These are phyloP conservation scores for Drechslerella stenobrocha DNA, from an alignment of 2,329 filamentous ascomycete genomes.

Conservation along the genomic window DNA sequence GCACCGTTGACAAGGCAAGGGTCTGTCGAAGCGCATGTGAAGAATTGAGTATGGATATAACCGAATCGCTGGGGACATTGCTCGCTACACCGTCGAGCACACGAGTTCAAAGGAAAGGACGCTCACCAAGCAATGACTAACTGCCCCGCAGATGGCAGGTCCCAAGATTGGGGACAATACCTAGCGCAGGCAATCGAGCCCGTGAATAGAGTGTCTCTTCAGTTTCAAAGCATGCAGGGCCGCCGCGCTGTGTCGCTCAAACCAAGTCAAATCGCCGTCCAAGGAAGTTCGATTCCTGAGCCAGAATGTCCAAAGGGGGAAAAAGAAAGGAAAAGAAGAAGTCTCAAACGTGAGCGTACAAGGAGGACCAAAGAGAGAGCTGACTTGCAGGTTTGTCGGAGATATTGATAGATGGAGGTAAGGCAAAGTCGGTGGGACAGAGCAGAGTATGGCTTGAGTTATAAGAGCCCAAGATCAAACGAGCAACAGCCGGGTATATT, in stretches of 20 bases:
- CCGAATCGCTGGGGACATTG: no score
- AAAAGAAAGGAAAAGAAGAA: not conserved
- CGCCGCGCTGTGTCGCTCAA: slow-evolving; percentile 28
- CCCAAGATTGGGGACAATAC: slow-evolving; percentile 3
- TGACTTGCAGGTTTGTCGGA: not conserved
- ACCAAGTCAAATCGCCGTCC: slow-evolving; percentile 19
- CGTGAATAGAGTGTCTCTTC: not conserved
- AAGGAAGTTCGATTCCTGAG: not conserved
- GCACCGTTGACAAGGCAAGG: no score
- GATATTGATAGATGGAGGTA: not conserved
- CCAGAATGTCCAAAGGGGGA: not conserved
- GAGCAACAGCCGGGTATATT: not conserved
- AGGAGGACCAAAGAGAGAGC: not conserved
- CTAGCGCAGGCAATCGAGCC: not conserved
- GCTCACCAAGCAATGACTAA: slow-evolving; percentile 1
- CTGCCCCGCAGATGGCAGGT: slow-evolving; percentile 1
- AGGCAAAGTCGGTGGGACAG: not conserved
- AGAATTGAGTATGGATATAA: no score
- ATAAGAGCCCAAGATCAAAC: slow-evolving; percentile 5
- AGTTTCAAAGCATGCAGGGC: slow-evolving; percentile 48
- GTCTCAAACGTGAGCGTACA: not conserved
- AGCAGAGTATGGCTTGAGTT: not conserved
- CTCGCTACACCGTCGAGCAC: no score
- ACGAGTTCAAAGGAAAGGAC: no score
- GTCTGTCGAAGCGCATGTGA: no score